Base-by-base conservation (phyloP, 768 basidiomycete genomes). In the Naematelia encephala region DNA sequence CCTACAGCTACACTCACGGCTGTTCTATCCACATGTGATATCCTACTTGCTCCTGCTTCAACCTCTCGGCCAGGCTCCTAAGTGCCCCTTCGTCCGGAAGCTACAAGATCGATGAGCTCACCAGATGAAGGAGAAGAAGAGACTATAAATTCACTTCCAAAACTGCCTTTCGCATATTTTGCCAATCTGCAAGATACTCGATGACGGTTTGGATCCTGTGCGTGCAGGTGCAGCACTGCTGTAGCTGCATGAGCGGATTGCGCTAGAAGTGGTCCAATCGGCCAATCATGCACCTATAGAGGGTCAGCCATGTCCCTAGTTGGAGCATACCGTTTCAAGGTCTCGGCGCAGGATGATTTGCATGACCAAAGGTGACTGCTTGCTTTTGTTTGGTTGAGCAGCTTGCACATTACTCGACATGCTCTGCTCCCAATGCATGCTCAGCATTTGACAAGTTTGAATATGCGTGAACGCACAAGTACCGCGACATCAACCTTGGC, bases 11-110 rank as follows among this genome's bases (percentile, higher is more conserved):
- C 5, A 67, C 72, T 63, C 30, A 76, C 74, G 77, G 77, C 46
- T 75, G 69, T 60, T 78, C 77, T 26, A 72, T 67, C 77, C 77
- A 78, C 21, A 78, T 42, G 56, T 76, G 69, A 61, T 76, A 68
- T 2, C 61, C 59, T 30, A 76, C 64, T 13, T 60, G 69, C 67
- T 2, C 54, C 43, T 39, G 39, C 22, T 72, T 61, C 16, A 75
- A 53, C 26, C 66, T 62, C 3, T 46, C 46, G 4, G 60, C 62
- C 16, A 75, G 46, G 1, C 29, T 51, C 1, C 51, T 22, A 19
- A 74, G 27, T 3, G 50, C 25, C 1, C 26, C 39, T 23, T 68
- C 73, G 42, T 72, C 65, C 12, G 55, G 56, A 0, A 70, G 59
- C 72, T 70, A 25, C 5, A 8, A 29, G 10, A 5, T 34, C n/a